Base-by-base conservation (phyloP, 2,329 filamentous ascomycete species). In the Ophiostoma tasmaniense region DNA sequence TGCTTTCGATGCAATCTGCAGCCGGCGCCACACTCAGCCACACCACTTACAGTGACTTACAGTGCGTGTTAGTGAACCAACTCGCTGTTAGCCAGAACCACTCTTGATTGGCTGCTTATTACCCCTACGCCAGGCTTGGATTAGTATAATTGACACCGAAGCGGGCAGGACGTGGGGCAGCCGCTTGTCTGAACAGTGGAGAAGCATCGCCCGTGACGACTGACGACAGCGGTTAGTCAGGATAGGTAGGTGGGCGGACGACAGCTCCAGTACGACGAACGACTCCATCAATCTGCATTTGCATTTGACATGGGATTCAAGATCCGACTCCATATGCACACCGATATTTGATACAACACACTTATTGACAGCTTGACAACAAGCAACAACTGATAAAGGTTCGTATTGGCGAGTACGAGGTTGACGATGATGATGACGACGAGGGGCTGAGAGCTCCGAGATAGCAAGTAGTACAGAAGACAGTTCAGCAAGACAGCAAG, bases 191-290 rank as follows among this genome's bases (percentile, higher is more conserved):
- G n/a, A 28, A 33, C 22, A 35, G 67, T 69, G 64, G 69, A 68
- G 66, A 45, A 55, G 59, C 59, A 69, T 69, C 66, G 62, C 70
- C 64, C 70, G 70, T 71, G 70, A 69, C 70, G 69, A 69, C 69
- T 55, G 50, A 68, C 42, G 61, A 33, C 25, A 37, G 61, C 61
- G 30, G 50, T 25, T 55, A 55, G 50, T 55, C n/a, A 25, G 22
- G 50, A 55, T 55, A 55, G 50, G 50, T 55, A 55, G 50, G 50
- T 55, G 50, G 50, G 50, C 50, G 11, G 50, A 55, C 50, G 50
- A 55, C 50, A 55, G 50, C 50, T 55, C 22, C n/a, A 55, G 10
- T 25, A 55, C 45, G 50, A 25, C 50, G n/a, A 11, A 55, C 25
- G 42, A n/a, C 50, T 55, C 50, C 50, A 55, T 55, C 50, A 22